Base-by-base conservation (phyloP, 2,329 filamentous ascomycete species). In the Clarireedia homoeocarpa region DNA sequence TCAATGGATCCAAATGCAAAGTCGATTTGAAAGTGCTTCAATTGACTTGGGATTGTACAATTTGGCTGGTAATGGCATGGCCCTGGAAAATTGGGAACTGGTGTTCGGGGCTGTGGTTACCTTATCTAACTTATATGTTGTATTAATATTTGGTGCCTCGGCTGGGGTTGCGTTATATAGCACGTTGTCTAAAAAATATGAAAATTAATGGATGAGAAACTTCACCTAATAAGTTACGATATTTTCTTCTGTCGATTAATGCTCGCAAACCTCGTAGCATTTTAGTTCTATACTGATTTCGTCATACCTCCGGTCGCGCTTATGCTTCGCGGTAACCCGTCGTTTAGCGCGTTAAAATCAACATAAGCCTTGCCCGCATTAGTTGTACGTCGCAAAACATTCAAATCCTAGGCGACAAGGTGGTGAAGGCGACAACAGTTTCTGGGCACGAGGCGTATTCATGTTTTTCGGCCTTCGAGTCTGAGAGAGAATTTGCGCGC, bases 21-120 rank as follows among this genome's bases (percentile, higher is more conserved):
- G 64, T 65, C 61, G 56, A 64, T 64, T 66, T 61, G 68, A 70
- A 70, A 70, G 68, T 66, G 68, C 68, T 70, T 70, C 68, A 63
- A 65, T 66, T 65, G 65, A 67, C 65, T 63, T 44, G 57, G 48
- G 42, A 38, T 57, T 56, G 48, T 23, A 56, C 50, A 50, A 46
- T 24, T 50, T 44, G 53, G 46, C 23, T 52, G 39, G 53, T 23
- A 45, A 52, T 46, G 24, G 39, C 40, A 39, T 52, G 27, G 27
- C 47, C 17, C 7, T 30, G 48, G 48, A 9, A 51, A 38, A 20
- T 39, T 27, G 15, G n/a, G 51, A 44, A 48, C 34, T 53, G 48
- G 4, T 34, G 34, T 45, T 34, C 24, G 42, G n/a, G 30, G n/a
- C 40, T 42, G 45, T 10, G 36, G 45, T 44, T 44, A 36, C 38